These are phyloP conservation scores for Chloris gayana DNA, from an alignment of 176 grass and related monocot genomes.

Conservation along the genomic window DNA sequence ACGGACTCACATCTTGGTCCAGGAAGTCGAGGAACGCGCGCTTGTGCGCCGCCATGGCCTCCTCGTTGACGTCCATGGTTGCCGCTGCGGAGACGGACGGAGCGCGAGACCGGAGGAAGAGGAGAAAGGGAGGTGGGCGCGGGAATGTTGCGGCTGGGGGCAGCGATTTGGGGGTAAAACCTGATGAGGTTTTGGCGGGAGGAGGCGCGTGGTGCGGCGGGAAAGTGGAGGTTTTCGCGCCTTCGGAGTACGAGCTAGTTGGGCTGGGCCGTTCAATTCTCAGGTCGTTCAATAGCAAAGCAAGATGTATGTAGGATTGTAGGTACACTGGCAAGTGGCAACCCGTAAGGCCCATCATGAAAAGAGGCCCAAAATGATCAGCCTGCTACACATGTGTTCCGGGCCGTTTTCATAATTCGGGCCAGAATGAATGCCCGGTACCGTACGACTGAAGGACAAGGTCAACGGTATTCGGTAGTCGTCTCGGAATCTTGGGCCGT, in stretches of 20 bases:
- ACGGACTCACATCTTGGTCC: constrained; percentile 71
- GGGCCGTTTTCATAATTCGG: neutral
- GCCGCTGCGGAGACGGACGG: constrained; percentile 9
- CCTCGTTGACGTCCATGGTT: constrained; percentile 97
- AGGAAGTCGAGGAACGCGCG: constrained; percentile 85
- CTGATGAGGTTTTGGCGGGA: constrained; percentile 48
- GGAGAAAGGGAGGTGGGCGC: neutral
- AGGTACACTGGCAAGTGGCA: neutral
- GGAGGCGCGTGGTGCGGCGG: constrained; percentile 22
- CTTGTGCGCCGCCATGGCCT: constrained; percentile 91
- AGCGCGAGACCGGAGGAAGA: neutral
- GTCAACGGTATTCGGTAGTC: too few species aligned
- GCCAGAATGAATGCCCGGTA: neutral
- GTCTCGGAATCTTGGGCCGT: neutral
- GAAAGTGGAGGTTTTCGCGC: constrained; percentile 47
- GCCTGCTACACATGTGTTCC: neutral
- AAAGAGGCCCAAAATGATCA: neutral
- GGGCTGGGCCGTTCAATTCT: neutral
- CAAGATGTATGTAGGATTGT: too few species aligned
- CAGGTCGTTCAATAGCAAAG: neutral
- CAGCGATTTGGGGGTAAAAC: constrained; percentile 30
- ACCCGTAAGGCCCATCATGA: neutral
- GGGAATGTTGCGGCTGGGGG: constrained; percentile 23
- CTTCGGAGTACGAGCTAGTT: neutral
- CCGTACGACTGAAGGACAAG: neutral